A percentile compares a stretch with the other conserved stretches of the same genome.
Evolutionary conservation across 345 rosid genomes (phyloP).

Genomic region (Kandelia obovata): DNA sequence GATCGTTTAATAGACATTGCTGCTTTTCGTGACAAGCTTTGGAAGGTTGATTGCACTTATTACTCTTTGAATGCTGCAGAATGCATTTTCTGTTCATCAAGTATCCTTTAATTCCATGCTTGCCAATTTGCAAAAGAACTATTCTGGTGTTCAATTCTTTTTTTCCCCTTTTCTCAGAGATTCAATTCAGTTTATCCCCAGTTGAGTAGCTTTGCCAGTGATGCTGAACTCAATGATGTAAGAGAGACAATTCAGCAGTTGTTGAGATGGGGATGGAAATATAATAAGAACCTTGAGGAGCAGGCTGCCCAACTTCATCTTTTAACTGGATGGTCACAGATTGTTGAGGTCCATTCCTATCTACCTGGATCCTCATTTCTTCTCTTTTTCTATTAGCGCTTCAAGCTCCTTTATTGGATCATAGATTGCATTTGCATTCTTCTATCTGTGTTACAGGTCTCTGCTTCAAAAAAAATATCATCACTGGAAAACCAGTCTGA

Average conservation of each 20-base stretch:
- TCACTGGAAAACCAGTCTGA: constrained; percentile 70
- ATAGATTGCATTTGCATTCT: background rate
- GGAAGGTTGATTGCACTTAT: constrained; percentile 51
- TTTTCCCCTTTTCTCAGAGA: constrained; percentile 39
- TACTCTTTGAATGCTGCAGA: background rate
- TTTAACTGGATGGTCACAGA: constrained; percentile 95
- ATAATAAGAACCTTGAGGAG: constrained; percentile 92
- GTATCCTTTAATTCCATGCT: background rate
- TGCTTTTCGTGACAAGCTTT: constrained; percentile 71
- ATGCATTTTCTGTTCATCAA: background rate
- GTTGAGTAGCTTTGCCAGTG: constrained; percentile 55
- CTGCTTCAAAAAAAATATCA: constrained; percentile 76
- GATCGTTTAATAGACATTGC: constrained; percentile 86
- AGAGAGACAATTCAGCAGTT: constrained; percentile 74
- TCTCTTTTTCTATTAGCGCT: background rate
- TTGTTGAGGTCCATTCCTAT: constrained; percentile 66
- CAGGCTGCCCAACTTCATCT: constrained; percentile 98
- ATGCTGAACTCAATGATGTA: constrained; percentile 72
- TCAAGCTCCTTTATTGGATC: background rate
- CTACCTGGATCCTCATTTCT: background rate
- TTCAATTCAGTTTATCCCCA: constrained; percentile 61
- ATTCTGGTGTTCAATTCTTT: constrained; percentile 20
- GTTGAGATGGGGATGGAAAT: constrained; percentile 96
- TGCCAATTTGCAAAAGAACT: constrained; percentile 12
- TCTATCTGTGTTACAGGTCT: constrained; percentile 43